Conservation (phyloP, 805 yeast species). For the Sugiyamaella smithiae region DNA sequence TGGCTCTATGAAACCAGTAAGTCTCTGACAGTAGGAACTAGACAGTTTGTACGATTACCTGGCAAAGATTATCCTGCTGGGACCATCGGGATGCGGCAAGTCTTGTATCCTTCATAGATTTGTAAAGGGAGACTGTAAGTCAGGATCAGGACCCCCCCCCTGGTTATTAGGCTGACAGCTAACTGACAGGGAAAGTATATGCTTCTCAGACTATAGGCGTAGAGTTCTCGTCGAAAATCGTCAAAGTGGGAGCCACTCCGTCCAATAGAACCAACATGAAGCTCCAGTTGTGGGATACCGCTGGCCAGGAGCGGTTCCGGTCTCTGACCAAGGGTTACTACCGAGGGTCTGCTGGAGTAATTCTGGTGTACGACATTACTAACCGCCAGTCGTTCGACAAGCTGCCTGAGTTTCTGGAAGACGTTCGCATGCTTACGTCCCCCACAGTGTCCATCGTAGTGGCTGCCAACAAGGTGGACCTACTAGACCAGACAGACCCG, state of each 20-base stretch:
- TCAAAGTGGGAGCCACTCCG: slow-evolving; percentile 31
- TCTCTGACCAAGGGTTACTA: slow-evolving; percentile 93
- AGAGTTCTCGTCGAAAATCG: slow-evolving; percentile 38
- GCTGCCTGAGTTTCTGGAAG: slow-evolving; percentile 85
- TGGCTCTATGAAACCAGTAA: too few species aligned
- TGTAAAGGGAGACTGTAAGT: slow-evolving; percentile 36
- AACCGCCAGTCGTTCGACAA: slow-evolving; percentile 81
- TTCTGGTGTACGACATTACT: slow-evolving; percentile 85
- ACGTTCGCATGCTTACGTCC: slow-evolving; percentile 85
- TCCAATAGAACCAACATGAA: not conserved
- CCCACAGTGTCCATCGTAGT: slow-evolving; percentile 87
- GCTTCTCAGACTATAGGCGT: slow-evolving; percentile 40
- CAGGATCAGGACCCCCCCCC: too few species aligned
- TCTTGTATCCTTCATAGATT: slow-evolving; percentile 45
- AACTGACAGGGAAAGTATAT: slow-evolving; percentile 31
- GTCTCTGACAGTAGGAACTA: slow-evolving; percentile 21
- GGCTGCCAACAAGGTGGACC: slow-evolving; percentile 89
- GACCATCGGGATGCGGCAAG: slow-evolving; percentile 48
- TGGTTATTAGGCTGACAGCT: too few species aligned
- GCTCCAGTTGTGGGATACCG: slow-evolving; percentile 82
- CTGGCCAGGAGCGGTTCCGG: slow-evolving; percentile 94
- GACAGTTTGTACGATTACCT: slow-evolving; percentile 35
- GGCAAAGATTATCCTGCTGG: slow-evolving; percentile 41
- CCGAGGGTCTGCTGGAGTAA: slow-evolving; percentile 93
- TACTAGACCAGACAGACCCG: slow-evolving; percentile 43